These are phyloP conservation scores for Candida tammaniensis DNA, from an alignment of 805 yeast species.

Conservation along the genomic window DNA sequence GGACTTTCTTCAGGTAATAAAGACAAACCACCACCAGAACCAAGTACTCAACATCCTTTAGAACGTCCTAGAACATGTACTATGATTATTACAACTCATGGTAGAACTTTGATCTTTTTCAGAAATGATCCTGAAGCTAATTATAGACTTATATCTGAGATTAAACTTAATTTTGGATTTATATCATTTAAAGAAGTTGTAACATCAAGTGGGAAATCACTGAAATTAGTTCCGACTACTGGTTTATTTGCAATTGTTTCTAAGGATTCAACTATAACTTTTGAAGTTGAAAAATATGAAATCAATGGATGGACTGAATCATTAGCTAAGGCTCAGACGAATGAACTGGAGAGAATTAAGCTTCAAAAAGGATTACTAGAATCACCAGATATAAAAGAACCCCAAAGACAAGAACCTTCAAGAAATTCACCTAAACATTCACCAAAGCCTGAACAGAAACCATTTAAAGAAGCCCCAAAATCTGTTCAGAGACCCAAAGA, in stretches of 20 bases:
- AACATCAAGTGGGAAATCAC: slow-evolving; percentile 24
- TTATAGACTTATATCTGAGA: slow-evolving; percentile 51
- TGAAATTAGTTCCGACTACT: slow-evolving; percentile 32
- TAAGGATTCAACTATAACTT: slow-evolving; percentile 49
- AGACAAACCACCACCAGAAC: slow-evolving; percentile 9
- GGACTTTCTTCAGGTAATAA: slow-evolving; percentile 12
- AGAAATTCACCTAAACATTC: not conserved
- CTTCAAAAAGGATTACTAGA: slow-evolving; percentile 14
- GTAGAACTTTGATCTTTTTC: slow-evolving; percentile 57
- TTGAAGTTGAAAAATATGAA: slow-evolving; percentile 53
- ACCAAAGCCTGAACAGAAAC: slow-evolving; percentile 20
- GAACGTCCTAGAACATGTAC: slow-evolving; percentile 48
- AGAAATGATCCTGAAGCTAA: slow-evolving; percentile 38
- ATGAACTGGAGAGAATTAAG: slow-evolving; percentile 45
- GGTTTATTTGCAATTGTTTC: slow-evolving; percentile 60
- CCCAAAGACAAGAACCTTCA: slow-evolving; percentile 1
- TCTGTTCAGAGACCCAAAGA: slow-evolving; percentile 4
- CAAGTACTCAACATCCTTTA: slow-evolving; percentile 19
- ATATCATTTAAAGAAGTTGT: slow-evolving; percentile 59
- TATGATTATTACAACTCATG: slow-evolving; percentile 58
- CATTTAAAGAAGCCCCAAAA: slow-evolving; percentile 1
- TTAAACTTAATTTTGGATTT: slow-evolving; percentile 51
- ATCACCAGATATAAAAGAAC: slow-evolving; percentile 1
- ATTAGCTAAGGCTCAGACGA: slow-evolving; percentile 46
- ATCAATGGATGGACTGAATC: slow-evolving; percentile 57